Evolutionary conservation across 202 grass and related monocot genomes (phyloP).

Genomic region (Elaeis oleifera): DNA sequence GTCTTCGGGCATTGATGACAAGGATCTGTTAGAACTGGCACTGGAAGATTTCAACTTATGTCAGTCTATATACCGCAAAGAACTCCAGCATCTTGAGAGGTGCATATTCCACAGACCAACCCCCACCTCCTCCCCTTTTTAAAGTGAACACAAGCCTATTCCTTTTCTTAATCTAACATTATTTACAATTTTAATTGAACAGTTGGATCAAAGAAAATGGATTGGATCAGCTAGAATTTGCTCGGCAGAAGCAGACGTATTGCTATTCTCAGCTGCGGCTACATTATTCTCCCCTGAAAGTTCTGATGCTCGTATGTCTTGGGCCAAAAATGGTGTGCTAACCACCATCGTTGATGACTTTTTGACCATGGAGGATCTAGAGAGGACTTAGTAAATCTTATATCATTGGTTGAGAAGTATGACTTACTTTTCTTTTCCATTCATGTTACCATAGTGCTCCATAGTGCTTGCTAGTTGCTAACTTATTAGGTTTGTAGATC

Average conservation of each 20-base stretch:
- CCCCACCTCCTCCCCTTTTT: no score
- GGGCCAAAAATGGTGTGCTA: conserved; percentile 56
- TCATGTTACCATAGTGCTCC: neutral
- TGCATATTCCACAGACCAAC: conserved; percentile 11
- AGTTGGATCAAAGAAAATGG: conserved; percentile 79
- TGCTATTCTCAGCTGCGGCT: conserved; percentile 68
- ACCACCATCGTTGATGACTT: conserved; percentile 74
- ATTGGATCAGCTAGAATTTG: conserved; percentile 54
- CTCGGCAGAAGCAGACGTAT: conserved; percentile 52
- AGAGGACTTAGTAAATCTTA: conserved; percentile 56
- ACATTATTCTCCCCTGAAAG: conserved; percentile 47
- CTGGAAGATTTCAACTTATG: conserved; percentile 34
- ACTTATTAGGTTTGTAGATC: no score
- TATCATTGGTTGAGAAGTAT: conserved; percentile 49
- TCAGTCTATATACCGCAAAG: conserved; percentile 45
- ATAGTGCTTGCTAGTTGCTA: neutral
- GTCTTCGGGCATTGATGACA: conserved; percentile 4
- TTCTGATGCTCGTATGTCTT: conserved; percentile 48
- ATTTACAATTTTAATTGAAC: neutral
- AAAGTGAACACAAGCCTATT: no score
- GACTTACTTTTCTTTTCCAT: conserved; percentile 9
- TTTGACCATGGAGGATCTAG: conserved; percentile 63
- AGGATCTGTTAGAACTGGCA: conserved; percentile 35
- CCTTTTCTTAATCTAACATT: neutral
- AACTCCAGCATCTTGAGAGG: conserved; percentile 45